A percentile compares a stretch with the other conserved stretches of the same genome.
Evolutionary conservation across 805 yeast species (phyloP).

Genomic region (Debaryomyces prosopidis): DNA sequence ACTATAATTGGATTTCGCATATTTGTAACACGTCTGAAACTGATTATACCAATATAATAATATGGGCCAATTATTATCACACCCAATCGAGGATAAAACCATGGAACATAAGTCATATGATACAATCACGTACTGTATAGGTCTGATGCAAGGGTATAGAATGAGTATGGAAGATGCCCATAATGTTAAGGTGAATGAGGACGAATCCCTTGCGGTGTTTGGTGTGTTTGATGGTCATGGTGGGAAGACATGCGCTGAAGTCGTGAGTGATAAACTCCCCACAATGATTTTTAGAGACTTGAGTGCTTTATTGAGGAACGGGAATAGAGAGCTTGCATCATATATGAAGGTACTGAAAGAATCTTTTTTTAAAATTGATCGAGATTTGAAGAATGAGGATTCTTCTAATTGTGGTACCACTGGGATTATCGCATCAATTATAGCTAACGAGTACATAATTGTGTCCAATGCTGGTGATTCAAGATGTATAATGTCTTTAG

Average conservation of each 20-base stretch:
- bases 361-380: constrained; percentile 38
- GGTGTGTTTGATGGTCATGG: constrained; percentile 88
- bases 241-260: constrained; percentile 61
- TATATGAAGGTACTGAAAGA: constrained; percentile 26
- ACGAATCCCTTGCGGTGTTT: constrained; percentile 48
- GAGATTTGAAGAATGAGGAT: constrained; percentile 22
- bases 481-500: constrained; percentile 56
- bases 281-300: constrained; percentile 31
- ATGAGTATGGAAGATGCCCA: constrained; percentile 78
- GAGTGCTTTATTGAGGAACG: constrained; percentile 9
- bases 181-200: constrained; percentile 49
- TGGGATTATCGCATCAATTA: constrained; percentile 33
- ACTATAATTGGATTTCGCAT: too few species aligned
- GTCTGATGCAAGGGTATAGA: constrained; percentile 79
- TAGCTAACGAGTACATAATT: constrained; percentile 40
- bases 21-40: too few species aligned
- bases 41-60: not conserved
- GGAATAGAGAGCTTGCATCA: constrained; percentile 10
- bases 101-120: constrained; percentile 48
- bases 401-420: constrained; percentile 44
- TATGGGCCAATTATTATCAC: constrained; percentile 78
- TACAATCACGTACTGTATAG: constrained; percentile 58
- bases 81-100: constrained; percentile 69
- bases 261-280: constrained; percentile 46
- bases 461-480: constrained; percentile 81